phyloP scores from a whole-genome alignment of 2,329 filamentous ascomycete genomes.

The Aureobasidium sp. region DNA sequence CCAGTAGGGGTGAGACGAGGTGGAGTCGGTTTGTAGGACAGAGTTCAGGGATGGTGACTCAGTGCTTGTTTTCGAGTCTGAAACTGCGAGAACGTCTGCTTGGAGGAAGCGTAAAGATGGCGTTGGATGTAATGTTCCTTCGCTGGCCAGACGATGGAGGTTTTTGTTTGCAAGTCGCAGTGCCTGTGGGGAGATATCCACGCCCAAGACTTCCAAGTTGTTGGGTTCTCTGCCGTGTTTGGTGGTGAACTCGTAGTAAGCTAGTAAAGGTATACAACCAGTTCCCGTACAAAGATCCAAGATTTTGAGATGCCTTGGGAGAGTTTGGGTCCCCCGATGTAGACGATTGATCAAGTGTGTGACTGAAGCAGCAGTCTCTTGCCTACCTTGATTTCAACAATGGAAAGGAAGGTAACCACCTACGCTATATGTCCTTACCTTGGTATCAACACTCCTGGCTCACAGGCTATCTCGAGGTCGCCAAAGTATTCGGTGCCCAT shows the following conservation, averaged over 20 bases:
- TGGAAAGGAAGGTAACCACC: neutral
- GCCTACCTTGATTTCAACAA: conserved; percentile 27
- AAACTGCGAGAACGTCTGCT: conserved; percentile 29
- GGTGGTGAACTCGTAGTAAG: conserved; percentile 54
- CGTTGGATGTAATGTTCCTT: neutral
- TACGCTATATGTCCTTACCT: conserved; percentile 41
- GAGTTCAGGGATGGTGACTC: neutral
- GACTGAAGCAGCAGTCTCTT: conserved; percentile 40
- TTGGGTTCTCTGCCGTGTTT: conserved; percentile 14
- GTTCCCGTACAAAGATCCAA: conserved; percentile 87
- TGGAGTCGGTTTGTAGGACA: neutral
- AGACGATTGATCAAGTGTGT: conserved; percentile 29
- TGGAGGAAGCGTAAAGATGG: conserved; percentile 24
- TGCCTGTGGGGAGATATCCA: conserved; percentile 66
- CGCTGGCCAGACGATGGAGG: conserved; percentile 14
- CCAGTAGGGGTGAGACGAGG: neutral
- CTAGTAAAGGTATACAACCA: conserved; percentile 77
- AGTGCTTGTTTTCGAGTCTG: neutral
- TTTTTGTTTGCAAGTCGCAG: conserved; percentile 62
- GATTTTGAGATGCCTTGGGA: conserved; percentile 45
- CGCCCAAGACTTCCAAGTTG: conserved; percentile 51
- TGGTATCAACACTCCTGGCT: conserved; percentile 76
- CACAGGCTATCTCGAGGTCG: conserved; percentile 68
- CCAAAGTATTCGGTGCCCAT: conserved; percentile 87
- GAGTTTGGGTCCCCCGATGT: conserved; percentile 10